These are phyloP conservation scores for Puccinia horiana DNA, from an alignment of 1,284 basidiomycete species.

Conservation along the genomic window DNA sequence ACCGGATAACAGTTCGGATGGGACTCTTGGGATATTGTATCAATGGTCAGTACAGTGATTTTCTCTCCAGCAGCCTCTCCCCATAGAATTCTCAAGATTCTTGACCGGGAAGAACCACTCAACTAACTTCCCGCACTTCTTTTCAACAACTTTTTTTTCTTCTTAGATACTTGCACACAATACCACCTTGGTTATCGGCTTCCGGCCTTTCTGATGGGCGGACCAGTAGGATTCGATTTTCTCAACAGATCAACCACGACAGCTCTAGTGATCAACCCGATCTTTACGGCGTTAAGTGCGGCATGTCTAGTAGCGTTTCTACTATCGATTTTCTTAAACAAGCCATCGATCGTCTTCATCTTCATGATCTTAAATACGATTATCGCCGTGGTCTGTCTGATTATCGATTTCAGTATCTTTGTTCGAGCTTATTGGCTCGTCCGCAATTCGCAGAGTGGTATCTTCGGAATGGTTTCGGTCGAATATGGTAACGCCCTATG, in stretches of 20 bases:
- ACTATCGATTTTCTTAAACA: conserved; percentile 10
- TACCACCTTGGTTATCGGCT: conserved; percentile 26
- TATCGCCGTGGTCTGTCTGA: conserved; percentile 27
- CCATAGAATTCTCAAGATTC: too few species aligned
- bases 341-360: conserved; percentile 20
- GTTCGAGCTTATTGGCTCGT: conserved; percentile 26
- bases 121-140: not conserved
- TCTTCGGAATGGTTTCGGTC: conserved; percentile 9
- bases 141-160: not conserved
- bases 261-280: conserved; percentile 39
- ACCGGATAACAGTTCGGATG: conserved; percentile 24
- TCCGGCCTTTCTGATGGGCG: conserved; percentile 25
- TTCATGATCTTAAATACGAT: conserved; percentile 27
- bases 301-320: conserved; percentile 20
- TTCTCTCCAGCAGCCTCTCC: too few species aligned
- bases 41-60: conserved; percentile 42
- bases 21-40: conserved; percentile 43
- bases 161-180: conserved; percentile 33
- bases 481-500: conserved; percentile 31
- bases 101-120: too few species aligned
- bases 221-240: conserved; percentile 16
- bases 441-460: conserved; percentile 10
- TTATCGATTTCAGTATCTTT: conserved; percentile 31
- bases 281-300: conserved; percentile 31
- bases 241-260: conserved; percentile 2